A percentile compares a stretch with the other conserved stretches of the same genome.
phyloP scores from a whole-genome alignment of 164 flowering plant genomes.

The Amborella trichopoda region DNA sequence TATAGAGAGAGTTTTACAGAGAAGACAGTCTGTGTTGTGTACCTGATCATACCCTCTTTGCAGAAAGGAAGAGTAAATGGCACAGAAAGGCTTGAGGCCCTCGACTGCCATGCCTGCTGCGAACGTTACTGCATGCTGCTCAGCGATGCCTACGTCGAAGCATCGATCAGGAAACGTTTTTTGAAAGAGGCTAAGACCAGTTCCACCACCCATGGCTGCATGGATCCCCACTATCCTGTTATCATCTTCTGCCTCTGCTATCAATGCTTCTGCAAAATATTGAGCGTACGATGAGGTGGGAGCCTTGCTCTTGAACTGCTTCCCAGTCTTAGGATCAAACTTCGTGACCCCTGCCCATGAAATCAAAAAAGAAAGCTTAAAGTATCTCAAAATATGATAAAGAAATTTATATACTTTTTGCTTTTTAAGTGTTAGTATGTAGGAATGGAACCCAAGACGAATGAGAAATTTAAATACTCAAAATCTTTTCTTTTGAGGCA shows the following conservation, averaged over 20 bases:
- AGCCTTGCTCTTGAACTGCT: conserved; percentile 34
- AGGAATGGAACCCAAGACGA: too few relatives aligned
- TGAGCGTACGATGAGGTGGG: conserved; percentile 22
- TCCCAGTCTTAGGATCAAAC: conserved; percentile 36
- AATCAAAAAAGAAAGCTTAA: too few relatives aligned
- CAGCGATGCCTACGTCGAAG: conserved; percentile 50
- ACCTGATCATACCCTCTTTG: conserved; percentile 54
- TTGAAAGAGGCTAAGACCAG: conserved; percentile 36
- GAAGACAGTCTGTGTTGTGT: conserved; percentile 2
- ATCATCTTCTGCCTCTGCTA: conserved; percentile 37
- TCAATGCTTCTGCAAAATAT: conserved; percentile 34
- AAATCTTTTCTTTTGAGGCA: too few relatives aligned
- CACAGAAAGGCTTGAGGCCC: conserved; percentile 45
- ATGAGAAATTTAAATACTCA: too few relatives aligned
- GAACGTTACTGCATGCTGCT: conserved; percentile 54
- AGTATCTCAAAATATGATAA: background rate
- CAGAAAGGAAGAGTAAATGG: conserved; percentile 39
- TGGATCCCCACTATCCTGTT: conserved; percentile 30
- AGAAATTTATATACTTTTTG: too few relatives aligned
- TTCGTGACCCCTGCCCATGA: conserved; percentile 47
- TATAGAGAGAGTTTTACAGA: background rate
- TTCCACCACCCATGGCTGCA: conserved; percentile 53
- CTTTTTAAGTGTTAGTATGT: too few relatives aligned
- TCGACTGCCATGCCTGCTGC: conserved; percentile 49
- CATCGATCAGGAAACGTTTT: conserved; percentile 32